Evolutionary conservation across 306 rosid genomes (phyloP).

Genomic region (Castanea sativa): DNA sequence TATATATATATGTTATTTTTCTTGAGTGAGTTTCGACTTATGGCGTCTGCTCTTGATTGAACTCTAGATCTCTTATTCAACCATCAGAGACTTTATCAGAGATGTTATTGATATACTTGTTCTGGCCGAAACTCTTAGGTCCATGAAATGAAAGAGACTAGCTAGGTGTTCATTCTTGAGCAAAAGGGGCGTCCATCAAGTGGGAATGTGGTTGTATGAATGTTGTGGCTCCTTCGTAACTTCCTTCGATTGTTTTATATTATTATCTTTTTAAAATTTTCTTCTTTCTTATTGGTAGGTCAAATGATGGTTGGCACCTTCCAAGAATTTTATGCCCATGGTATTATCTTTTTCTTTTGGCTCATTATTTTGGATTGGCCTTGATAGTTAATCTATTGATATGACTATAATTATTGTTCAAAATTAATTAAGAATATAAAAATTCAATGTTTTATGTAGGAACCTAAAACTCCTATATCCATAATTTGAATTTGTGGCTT

Average conservation of each 20-base stretch:
- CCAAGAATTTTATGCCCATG: conserved; percentile 52
- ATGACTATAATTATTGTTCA: too few species aligned
- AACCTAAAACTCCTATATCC: too few species aligned
- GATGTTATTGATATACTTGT: conserved; percentile 2
- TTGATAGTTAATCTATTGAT: too few species aligned
- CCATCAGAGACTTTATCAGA: too few species aligned
- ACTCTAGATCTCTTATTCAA: too few species aligned
- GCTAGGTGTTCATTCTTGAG: conserved; percentile 66
- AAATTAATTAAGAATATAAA: too few species aligned
- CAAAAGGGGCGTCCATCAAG: conserved; percentile 64
- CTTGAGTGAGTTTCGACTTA: too few species aligned
- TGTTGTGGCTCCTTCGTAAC: conserved; percentile 62
- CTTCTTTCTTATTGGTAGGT: conserved; percentile 39
- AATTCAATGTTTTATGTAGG: too few species aligned
- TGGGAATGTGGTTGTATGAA: conserved; percentile 80
- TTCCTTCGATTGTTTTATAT: conserved; percentile 49
- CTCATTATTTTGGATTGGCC: conserved; percentile 12
- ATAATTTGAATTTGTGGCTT: too few species aligned
- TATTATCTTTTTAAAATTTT: conserved; percentile 24
- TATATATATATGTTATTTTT: background rate
- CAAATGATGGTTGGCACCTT: conserved; percentile 63
- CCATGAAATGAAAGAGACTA: background rate
- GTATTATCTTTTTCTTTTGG: conserved; percentile 41
- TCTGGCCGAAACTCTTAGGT: background rate
- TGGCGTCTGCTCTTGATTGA: too few species aligned